These are phyloP conservation scores for Ramaria rubella DNA, from an alignment of 768 basidiomycete species.

Conservation along the genomic window DNA sequence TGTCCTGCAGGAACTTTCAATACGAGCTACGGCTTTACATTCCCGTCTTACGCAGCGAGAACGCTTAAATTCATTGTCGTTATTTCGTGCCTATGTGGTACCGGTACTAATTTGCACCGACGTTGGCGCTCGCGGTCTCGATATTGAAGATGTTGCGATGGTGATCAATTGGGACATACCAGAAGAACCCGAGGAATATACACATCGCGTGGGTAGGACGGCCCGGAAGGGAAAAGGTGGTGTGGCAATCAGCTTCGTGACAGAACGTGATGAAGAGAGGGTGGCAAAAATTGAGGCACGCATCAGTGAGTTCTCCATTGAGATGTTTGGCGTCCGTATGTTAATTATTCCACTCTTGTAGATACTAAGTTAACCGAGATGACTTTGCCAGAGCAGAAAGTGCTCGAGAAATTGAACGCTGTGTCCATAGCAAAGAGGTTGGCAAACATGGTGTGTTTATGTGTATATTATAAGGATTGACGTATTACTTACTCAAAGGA, in stretches of 20 bases:
- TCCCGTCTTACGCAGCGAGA: slow-evolving; percentile 91
- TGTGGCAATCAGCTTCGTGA: slow-evolving; percentile 89
- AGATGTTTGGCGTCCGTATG: background rate
- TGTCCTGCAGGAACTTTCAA: slow-evolving; percentile 68
- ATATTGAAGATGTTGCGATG: slow-evolving; percentile 93
- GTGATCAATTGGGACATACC: slow-evolving; percentile 98
- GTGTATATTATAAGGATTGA: background rate
- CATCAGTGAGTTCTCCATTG: slow-evolving; percentile 54
- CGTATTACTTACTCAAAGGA: background rate
- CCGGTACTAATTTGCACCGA: slow-evolving; percentile 93
- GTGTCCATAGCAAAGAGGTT: slow-evolving; percentile 92
- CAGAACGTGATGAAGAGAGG: slow-evolving; percentile 84
- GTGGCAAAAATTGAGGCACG: slow-evolving; percentile 78
- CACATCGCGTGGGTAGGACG: slow-evolving; percentile 91
- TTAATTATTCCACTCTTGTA: slow-evolving; percentile 21
- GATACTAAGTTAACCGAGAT: slow-evolving; percentile 75
- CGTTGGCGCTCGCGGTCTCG: slow-evolving; percentile 90
- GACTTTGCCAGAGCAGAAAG: slow-evolving; percentile 67
- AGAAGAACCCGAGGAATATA: slow-evolving; percentile 84
- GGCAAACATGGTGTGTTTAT: slow-evolving; percentile 79
- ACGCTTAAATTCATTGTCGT: slow-evolving; percentile 71
- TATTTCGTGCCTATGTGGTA: slow-evolving; percentile 80
- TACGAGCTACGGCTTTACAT: slow-evolving; percentile 86
- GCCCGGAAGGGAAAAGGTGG: slow-evolving; percentile 88
- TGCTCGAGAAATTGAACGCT: slow-evolving; percentile 76